A percentile compares a stretch with the other conserved stretches of the same genome.
Conservation (phyloP, 2,329 filamentous ascomycete genomes). For the Gnomoniopsis sp. region DNA sequence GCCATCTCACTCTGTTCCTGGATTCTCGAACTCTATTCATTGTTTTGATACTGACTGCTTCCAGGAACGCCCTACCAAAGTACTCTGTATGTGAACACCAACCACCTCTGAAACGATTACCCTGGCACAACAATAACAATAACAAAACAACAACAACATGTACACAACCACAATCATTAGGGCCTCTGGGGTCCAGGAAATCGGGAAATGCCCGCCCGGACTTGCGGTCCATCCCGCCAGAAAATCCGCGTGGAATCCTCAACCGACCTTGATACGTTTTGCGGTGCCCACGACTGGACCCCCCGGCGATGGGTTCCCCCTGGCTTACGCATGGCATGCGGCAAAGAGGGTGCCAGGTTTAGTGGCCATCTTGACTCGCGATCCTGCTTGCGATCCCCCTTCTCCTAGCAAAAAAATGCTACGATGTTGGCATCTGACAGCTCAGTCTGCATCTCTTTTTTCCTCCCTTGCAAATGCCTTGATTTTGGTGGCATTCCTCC, state of each 20-base stretch:
- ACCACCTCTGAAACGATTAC: background rate
- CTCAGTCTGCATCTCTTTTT: background rate
- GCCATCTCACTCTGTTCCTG: background rate
- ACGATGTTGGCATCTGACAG: background rate
- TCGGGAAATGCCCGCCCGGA: too few relatives aligned
- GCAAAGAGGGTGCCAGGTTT: background rate
- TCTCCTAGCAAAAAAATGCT: background rate
- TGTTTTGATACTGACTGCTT: background rate
- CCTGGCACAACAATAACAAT: too few relatives aligned
- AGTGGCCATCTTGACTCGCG: background rate
- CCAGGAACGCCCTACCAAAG: too few relatives aligned
- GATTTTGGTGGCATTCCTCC: background rate
- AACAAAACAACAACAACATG: too few relatives aligned
- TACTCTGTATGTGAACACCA: background rate
- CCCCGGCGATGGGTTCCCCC: background rate
- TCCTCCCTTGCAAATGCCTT: background rate
- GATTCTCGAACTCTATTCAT: background rate
- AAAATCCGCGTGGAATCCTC: background rate
- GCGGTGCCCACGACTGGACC: too few relatives aligned
- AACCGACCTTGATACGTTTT: too few relatives aligned
- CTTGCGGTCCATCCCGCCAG: background rate
- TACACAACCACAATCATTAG: too few relatives aligned
- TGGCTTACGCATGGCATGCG: background rate
- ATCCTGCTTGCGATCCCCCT: background rate
- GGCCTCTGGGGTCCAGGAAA: too few relatives aligned